Conservation (phyloP, 495 filamentous ascomycete species). For the Cercophora newfieldiana region DNA sequence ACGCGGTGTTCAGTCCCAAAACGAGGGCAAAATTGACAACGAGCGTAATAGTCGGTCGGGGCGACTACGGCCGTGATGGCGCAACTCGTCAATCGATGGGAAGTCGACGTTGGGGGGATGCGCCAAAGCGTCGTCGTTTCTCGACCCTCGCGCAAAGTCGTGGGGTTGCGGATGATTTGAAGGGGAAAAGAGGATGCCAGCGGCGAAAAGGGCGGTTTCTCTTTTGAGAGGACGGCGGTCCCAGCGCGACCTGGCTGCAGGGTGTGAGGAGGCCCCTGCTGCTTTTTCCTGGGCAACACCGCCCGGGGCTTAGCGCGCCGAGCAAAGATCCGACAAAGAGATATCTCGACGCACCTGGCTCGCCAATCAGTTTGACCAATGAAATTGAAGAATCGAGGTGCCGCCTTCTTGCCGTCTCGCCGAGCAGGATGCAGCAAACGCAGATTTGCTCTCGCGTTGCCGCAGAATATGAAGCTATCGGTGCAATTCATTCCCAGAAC, state of each 20-base stretch:
- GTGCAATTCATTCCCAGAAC: neutral
- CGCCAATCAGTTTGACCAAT: neutral
- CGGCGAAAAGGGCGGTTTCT: slow-evolving; percentile 28
- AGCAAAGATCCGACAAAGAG: neutral
- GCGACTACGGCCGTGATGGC: slow-evolving; percentile 23
- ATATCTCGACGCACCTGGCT: neutral
- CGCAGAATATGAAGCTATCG: neutral
- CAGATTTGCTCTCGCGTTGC: neutral
- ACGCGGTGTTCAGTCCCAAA: slow-evolving; percentile 4
- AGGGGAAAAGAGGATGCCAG: slow-evolving; percentile 24
- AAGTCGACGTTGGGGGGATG: slow-evolving; percentile 29
- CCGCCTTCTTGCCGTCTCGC: too few species aligned
- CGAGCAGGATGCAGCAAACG: neutral
- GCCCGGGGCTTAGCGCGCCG: slow-evolving; percentile 10
- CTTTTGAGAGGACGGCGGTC: slow-evolving; percentile 26
- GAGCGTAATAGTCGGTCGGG: slow-evolving; percentile 20
- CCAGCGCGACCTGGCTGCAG: neutral
- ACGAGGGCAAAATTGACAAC: slow-evolving; percentile 24
- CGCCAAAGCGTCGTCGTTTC: slow-evolving; percentile 28
- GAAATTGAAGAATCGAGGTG: neutral
- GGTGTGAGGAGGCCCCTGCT: slow-evolving; percentile 12
- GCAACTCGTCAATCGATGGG: slow-evolving; percentile 34
- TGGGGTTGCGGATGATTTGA: slow-evolving; percentile 36
- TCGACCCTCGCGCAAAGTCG: slow-evolving; percentile 33
- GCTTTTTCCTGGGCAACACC: slow-evolving; percentile 4